Evolutionary conservation across 768 basidiomycete species (phyloP), one percentile per base, ranked within the genome.

Genomic region (Hypsizygus marmoreus): DNA sequence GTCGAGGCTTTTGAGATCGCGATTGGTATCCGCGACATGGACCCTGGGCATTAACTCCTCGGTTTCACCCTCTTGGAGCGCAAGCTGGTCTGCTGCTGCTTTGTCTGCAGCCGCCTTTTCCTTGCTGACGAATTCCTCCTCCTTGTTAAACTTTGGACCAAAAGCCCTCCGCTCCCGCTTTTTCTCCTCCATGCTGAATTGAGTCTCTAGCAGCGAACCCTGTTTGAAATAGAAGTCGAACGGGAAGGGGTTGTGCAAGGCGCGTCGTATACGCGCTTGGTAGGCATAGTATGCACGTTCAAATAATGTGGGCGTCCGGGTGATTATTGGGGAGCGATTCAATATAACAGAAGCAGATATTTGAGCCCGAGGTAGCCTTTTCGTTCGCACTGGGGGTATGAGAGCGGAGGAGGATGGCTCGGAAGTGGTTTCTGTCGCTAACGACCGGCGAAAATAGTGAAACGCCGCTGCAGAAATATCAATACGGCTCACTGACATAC

Each of bases 161-260:
- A 92, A 97, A 0, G 87, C 84, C 41, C 75, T 71, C 29, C 73
- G 69, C 57, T 94, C 91, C 39, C 88, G 79, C 48, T 75, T 71
- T 35, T 80, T 77, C 58, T 94, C 87, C 60, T 93, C 87, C 39
- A 81, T 65, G 37, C 76, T 82, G 67, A 92, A 95, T 29, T 88
- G 79, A 11, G 83, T 81, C 63, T 94, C 87, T 23, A 94, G 78
- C 12, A 90, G 74, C 0, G 93, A 89, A 7, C 94, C 94, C 39
- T 84, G 84, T 68, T 93, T 93, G 77, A 95, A 95, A 71, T 95
- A 97, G 68, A 95, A 92, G 36, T 93, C 85, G 47, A 81, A 74
- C 13, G 94, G 90, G 63, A 92, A 85, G 1, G 94, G 94, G 55
- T 91, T 91, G 62, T 87, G 86, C 37, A 97, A 70, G 2, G 93